A percentile compares a stretch with the other conserved stretches of the same genome.
Conservation (phyloP, 108 stramenopile genomes). For the Epithemia pelagica region DNA sequence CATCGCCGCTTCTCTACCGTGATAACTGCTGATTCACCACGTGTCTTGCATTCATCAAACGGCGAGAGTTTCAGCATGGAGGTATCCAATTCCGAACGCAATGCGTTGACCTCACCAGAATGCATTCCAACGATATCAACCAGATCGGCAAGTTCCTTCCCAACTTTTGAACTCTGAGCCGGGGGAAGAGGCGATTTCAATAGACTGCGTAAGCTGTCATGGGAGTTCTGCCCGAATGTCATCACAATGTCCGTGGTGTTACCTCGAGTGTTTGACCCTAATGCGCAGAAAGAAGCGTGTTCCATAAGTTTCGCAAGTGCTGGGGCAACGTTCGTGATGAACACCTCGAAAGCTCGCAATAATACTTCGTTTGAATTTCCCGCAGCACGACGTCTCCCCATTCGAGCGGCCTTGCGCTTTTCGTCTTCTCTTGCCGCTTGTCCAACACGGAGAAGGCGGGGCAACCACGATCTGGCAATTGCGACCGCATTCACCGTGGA, state of each 20-base stretch:
- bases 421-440: slow-evolving; percentile 77
- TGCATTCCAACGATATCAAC: slow-evolving; percentile 56
- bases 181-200: slow-evolving; percentile 72
- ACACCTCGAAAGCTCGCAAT: slow-evolving; percentile 62
- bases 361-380: slow-evolving; percentile 4
- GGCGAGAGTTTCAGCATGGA: slow-evolving; percentile 31
- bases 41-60: slow-evolving; percentile 46
- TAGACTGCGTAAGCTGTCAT: slow-evolving; percentile 59
- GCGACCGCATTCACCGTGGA: slow-evolving; percentile 64
- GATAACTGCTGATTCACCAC: slow-evolving; percentile 67
- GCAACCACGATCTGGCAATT: slow-evolving; percentile 66
- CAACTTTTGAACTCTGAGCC: slow-evolving; percentile 68
- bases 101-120: slow-evolving; percentile 26
- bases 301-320: slow-evolving; percentile 59
- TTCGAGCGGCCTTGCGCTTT: slow-evolving; percentile 63
- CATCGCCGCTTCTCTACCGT: slow-evolving; percentile 78
- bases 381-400: background rate
- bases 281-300: slow-evolving; percentile 73
- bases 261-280: slow-evolving; percentile 57
- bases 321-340: slow-evolving; percentile 55
- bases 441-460: slow-evolving; percentile 66
- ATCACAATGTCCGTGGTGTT: slow-evolving; percentile 59
- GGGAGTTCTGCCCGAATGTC: slow-evolving; percentile 66
- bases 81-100: slow-evolving; percentile 30
- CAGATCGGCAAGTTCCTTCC: slow-evolving; percentile 71